Evolutionary conservation across 2,329 filamentous ascomycete genomes (phyloP).

Genomic region (Phyllosticta citribraziliensis): DNA sequence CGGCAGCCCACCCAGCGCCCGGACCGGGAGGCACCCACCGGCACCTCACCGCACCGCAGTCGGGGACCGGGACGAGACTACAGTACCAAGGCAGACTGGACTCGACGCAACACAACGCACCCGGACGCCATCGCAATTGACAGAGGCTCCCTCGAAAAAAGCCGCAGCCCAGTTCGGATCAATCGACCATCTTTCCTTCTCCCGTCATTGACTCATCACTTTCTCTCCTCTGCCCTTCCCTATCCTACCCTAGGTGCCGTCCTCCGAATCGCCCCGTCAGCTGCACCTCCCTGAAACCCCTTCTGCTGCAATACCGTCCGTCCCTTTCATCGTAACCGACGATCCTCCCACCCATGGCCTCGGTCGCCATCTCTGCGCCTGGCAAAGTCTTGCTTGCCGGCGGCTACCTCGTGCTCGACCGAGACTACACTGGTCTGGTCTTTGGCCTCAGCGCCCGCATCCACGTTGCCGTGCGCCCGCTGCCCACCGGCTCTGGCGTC

Average conservation of each 20-base stretch:
- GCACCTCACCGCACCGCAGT: too few species aligned
- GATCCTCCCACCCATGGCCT: constrained; percentile 21
- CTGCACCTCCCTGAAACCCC: background rate
- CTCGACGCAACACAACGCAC: too few species aligned
- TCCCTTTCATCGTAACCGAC: background rate
- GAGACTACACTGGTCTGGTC: constrained; percentile 66
- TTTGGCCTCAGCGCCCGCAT: constrained; percentile 57
- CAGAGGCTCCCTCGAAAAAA: too few species aligned
- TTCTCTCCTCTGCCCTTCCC: too few species aligned
- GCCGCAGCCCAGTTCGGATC: too few species aligned
- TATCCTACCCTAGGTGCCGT: too few species aligned
- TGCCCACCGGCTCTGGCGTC: constrained; percentile 52
- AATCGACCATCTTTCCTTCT: too few species aligned
- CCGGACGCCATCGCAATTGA: too few species aligned
- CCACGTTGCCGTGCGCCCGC: constrained; percentile 48
- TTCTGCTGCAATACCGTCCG: background rate
- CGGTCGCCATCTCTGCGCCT: constrained; percentile 63
- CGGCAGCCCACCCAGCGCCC: too few species aligned
- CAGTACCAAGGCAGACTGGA: too few species aligned
- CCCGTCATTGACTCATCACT: background rate
- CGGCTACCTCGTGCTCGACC: constrained; percentile 89
- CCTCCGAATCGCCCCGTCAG: background rate
- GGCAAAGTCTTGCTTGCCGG: constrained; percentile 94
- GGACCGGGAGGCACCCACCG: too few species aligned
- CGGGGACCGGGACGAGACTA: too few species aligned